Evolutionary conservation across 352 stramenopile genomes (phyloP), one percentile per base, ranked within the genome.

Genomic region (Sclerospora graminicola): DNA sequence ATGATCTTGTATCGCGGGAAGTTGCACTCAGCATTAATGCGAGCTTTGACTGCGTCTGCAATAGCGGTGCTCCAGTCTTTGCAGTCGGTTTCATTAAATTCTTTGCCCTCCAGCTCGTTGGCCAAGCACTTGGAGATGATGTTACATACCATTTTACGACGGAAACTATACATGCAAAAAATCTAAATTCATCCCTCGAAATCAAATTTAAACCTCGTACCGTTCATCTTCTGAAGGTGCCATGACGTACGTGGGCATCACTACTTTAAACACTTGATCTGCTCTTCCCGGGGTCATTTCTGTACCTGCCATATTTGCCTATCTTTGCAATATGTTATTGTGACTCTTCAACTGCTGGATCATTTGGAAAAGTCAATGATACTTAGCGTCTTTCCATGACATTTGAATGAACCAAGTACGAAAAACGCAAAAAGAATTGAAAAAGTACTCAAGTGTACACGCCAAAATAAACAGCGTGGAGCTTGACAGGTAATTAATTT

Each of bases 1-100:
- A 97, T 64, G 32, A 97, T 64, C 49, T 97, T 98, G 60, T 97
- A 97, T 18, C 92, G 78, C 14, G 82, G 81, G 28, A 94, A 81
- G 35, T 60, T 58, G 45, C 73, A 87, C 19, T 88, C 80, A 36
- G 63, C 45, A 45, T 71, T 54, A 41, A 89, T 76, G 27, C 70
- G 60, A 18, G 48, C 38, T 50, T 83, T 83, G 29, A 91, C 67
- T 15, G 59, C 44, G 44, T 91, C 77, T 2, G 80, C 72, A 26
- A 88, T 75, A 26, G 60, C 43, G n/a, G 59, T 69, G 50, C 60
- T 76, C 77, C 75, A 91, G 19, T 31, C 42, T 37, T 80, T 88
- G 37, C 54, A 69, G 33, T 89, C 74, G 20, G 68, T 70, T 44
- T 86, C 75, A 44, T 87, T 20, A 91, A n/a, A n/a, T n/a, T n/a